These are phyloP conservation scores for Aspergillus ellipticus DNA, from an alignment of 495 filamentous ascomycete genomes.

Conservation along the genomic window DNA sequence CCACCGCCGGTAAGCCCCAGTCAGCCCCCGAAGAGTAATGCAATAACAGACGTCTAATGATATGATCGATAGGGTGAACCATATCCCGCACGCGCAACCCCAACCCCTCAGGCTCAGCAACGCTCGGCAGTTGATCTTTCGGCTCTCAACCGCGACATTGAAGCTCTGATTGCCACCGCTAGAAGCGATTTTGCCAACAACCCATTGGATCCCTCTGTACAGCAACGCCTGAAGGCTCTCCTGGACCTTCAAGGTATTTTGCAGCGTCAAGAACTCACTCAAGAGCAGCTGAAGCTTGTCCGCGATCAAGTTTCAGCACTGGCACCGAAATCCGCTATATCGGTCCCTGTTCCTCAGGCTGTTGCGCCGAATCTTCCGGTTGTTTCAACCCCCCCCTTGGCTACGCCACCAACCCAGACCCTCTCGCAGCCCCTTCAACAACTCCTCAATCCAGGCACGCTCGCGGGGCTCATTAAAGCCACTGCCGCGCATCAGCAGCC, in stretches of 20 bases:
- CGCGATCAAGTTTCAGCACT: constrained; percentile 75
- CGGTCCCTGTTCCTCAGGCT: constrained; percentile 17
- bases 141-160: constrained; percentile 76
- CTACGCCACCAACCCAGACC: constrained; percentile 32
- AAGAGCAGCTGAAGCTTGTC: constrained; percentile 74
- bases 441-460: constrained; percentile 43
- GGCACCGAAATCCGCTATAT: constrained; percentile 32
- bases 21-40: constrained; percentile 1
- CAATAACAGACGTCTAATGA: constrained; percentile 14
- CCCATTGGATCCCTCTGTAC: constrained; percentile 66
- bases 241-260: constrained; percentile 81
- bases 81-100: constrained; percentile 20
- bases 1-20: constrained; percentile 29
- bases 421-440: constrained; percentile 40
- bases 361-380: constrained; percentile 21
- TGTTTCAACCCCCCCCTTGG: constrained; percentile 24
- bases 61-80: constrained; percentile 21
- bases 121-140: constrained; percentile 50
- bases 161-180: constrained; percentile 64
- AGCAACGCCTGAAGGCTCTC: constrained; percentile 78
- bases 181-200: constrained; percentile 68
- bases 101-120: constrained; percentile 40
- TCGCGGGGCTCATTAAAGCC: constrained; percentile 48
- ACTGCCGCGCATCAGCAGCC: constrained; percentile 43
- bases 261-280: constrained; percentile 71